Evolutionary conservation across 2,329 filamentous ascomycete genomes (phyloP), one percentile per base, ranked within the genome.

Genomic region (Aspergillus sp.): DNA sequence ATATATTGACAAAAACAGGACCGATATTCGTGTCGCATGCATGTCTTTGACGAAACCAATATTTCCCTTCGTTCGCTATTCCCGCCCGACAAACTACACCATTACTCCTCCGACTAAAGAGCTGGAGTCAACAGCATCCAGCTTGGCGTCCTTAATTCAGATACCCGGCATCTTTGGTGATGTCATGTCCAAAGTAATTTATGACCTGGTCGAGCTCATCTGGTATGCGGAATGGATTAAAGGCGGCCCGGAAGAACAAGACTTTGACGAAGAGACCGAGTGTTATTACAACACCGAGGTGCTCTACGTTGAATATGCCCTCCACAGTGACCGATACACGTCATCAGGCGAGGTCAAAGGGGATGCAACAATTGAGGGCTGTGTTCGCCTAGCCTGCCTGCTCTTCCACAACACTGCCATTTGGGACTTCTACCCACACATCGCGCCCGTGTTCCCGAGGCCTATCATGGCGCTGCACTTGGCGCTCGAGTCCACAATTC

Each of bases 231-330:
- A 76, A 60, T 74, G 72, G 66, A 68, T 74, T 57, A 74, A 73
- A 52, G 64, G 68, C 15, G 60, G 57, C 35, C 65, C 62, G 7
- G 62, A 64, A 9, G 67, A 67, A 44, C 65, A 67, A 49, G 64
- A 68, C 6, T 72, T 75, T 56, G 65, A 67, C 49, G 72, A 73
- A 2, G 68, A 75, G 47, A 70, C 67, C 2, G 73, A 76, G 59
- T 67, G 70, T 52, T 76, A 76, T 63, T 76, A 73, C 61, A 76
- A 76, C 55, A 73, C 70, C 11, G 73, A 76, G 59, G 73, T 75
- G 3, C 64, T 75, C 6, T 72, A 70, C 56, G 68, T 73, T 33
- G 73, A 76, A 60, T 74, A 76, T 55, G 63, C 67, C 8, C 71
- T 76, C 8, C 69, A 74, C 52, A 62, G 57, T 37, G 73, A 75